Percentiles rank a stretch among this genome's conserved stretches.
These are phyloP conservation scores for Kurtzmaniella fragi DNA, from an alignment of 805 yeast species.

Conservation along the genomic window DNA sequence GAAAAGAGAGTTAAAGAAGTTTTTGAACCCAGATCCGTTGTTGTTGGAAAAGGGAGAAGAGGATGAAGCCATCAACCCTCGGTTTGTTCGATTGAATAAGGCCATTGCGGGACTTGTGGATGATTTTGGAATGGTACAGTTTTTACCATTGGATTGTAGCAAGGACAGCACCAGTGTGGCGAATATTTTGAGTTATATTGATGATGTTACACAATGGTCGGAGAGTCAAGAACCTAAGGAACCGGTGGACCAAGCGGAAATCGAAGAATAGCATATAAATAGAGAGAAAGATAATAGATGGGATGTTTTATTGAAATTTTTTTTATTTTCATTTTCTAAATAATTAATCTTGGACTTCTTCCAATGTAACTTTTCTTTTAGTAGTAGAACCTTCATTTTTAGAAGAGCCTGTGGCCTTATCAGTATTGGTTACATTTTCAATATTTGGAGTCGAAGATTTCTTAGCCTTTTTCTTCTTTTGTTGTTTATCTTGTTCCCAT, in stretches of 20 bases:
- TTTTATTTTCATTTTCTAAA: neutral
- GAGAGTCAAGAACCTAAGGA: constrained; percentile 96
- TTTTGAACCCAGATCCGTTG: constrained; percentile 87
- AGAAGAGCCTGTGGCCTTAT: constrained; percentile 11
- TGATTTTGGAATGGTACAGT: constrained; percentile 98
- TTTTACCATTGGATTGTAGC: constrained; percentile 75
- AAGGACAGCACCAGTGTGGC: constrained; percentile 69
- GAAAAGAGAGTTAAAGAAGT: constrained; percentile 73
- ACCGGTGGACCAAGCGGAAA: constrained; percentile 63
- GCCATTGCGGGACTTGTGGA: constrained; percentile 88
- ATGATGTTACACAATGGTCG: constrained; percentile 97
- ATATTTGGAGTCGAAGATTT: constrained; percentile 5
- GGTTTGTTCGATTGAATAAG: constrained; percentile 65
- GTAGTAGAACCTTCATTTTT: constrained; percentile 10
- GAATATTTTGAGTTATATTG: constrained; percentile 84
- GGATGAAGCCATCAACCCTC: constrained; percentile 46
- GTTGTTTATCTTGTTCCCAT: constrained; percentile 54
- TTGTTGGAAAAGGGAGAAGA: constrained; percentile 48
- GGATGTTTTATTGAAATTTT: constrained; percentile 1
- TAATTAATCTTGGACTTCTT: constrained; percentile 33
- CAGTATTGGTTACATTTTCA: constrained; percentile 9
- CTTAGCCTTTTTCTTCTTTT: constrained; percentile 15
- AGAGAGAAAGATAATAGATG: constrained; percentile 1
- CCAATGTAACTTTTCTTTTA: constrained; percentile 33
- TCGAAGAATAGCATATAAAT: constrained; percentile 27